These are phyloP conservation scores for Solanum piurae DNA, from an alignment of 257 asterid species.

Conservation along the genomic window DNA sequence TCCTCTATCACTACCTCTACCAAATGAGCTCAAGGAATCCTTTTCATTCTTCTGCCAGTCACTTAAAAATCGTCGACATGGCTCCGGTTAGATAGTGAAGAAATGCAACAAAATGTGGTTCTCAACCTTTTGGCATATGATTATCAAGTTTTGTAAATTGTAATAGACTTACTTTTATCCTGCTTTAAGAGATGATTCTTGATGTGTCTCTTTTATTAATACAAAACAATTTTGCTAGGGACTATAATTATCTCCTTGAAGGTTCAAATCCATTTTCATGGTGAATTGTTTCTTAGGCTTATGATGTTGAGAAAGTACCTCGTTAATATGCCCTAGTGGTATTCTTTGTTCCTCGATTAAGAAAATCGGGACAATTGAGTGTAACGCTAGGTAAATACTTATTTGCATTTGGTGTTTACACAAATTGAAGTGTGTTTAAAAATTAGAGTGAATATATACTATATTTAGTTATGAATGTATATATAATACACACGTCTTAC, in stretches of 20 bases:
- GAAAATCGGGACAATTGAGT: background rate
- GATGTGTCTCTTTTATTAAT: background rate
- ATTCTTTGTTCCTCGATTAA: background rate
- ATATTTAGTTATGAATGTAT: background rate
- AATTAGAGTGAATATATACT: background rate
- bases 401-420: background rate
- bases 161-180: background rate
- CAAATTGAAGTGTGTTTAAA: background rate
- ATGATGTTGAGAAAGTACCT: background rate
- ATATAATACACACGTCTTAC: background rate
- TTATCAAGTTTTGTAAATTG: background rate
- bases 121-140: background rate
- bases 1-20: constrained; percentile 75
- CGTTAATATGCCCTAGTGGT: background rate
- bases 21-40: constrained; percentile 73
- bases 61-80: constrained; percentile 32
- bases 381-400: background rate
- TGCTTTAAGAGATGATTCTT: background rate
- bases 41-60: constrained; percentile 65
- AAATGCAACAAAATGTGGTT: background rate
- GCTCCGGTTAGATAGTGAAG: background rate
- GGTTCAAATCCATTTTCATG: background rate
- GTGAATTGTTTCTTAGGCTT: background rate
- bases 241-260: background rate
- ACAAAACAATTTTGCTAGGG: background rate